These are phyloP conservation scores for Plasmopara viticola DNA, from an alignment of 352 stramenopile genomes.

Conservation along the genomic window DNA sequence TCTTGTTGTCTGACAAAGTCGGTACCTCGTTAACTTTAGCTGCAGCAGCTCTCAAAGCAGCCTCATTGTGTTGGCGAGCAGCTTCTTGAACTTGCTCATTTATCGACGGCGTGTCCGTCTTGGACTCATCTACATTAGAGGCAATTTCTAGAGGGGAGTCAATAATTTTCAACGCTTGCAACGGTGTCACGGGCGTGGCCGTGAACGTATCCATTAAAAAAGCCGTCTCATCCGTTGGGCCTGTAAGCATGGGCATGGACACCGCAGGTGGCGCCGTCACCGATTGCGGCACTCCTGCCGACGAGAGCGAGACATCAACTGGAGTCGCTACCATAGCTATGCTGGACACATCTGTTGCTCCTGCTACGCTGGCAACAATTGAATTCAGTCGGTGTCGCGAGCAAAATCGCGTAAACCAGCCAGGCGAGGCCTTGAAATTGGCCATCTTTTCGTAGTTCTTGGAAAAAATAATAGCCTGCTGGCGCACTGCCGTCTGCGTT, in stretches of 20 bases:
- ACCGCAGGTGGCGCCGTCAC: conserved; percentile 10
- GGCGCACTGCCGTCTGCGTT: conserved; percentile 76
- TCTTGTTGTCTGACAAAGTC: conserved; percentile 3
- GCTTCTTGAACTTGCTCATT: conserved; percentile 38
- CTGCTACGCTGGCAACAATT: conserved; percentile 24
- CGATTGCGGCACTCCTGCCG: conserved; percentile 3
- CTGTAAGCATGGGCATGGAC: conserved; percentile 7
- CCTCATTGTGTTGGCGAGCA: conserved; percentile 34
- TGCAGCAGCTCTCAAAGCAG: conserved; percentile 22
- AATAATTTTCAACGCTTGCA: conserved; percentile 16
- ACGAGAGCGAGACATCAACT: conserved; percentile 2
- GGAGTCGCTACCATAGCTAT: conserved; percentile 1
- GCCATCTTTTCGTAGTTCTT: conserved; percentile 83
- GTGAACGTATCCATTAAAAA: conserved; percentile 29
- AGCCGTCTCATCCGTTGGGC: conserved; percentile 16
- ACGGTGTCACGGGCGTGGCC: conserved; percentile 11
- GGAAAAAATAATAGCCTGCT: conserved; percentile 75
- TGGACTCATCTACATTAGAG: conserved; percentile 16
- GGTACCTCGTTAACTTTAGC: conserved; percentile 20
- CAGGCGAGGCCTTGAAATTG: conserved; percentile 81
- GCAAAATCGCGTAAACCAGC: conserved; percentile 86
- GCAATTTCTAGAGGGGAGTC: conserved; percentile 7
- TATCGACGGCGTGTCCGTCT: conserved; percentile 33
- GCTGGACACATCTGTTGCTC: neutral
- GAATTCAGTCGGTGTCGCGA: conserved; percentile 76